Conservation (phyloP, 2,329 filamentous ascomycete genomes). For the Dactylonectria estremocensis region DNA sequence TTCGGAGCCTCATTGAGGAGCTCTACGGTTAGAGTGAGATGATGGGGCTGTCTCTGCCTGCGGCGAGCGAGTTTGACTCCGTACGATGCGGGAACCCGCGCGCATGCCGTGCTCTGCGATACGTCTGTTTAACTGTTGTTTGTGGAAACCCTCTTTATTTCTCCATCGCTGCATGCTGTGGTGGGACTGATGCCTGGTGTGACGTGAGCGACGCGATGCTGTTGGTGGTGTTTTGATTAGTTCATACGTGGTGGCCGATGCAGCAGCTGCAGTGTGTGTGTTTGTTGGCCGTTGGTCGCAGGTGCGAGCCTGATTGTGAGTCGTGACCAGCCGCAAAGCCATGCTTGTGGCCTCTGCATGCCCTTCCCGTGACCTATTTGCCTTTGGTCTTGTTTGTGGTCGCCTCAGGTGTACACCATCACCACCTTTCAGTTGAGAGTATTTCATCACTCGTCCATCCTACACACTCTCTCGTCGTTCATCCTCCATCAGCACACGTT, state of each 20-base stretch:
- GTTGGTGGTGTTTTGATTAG: background rate
- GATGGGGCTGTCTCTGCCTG: constrained; percentile 3
- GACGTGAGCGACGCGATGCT: background rate
- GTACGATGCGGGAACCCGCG: background rate
- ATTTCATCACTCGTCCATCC: background rate
- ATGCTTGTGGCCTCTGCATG: background rate
- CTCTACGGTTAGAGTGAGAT: background rate
- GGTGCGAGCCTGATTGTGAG: background rate
- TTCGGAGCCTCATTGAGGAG: background rate
- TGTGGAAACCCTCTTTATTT: background rate
- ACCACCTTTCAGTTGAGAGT: background rate
- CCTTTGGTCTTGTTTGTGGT: background rate
- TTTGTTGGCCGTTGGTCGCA: background rate
- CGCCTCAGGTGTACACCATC: background rate
- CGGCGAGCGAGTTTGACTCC: background rate
- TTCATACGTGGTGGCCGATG: background rate
- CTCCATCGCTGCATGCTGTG: background rate
- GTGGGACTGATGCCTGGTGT: background rate
- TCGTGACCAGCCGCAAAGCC: background rate
- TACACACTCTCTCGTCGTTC: background rate
- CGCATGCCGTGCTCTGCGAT: background rate
- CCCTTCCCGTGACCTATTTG: background rate
- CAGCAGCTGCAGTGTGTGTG: background rate
- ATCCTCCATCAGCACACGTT: background rate
- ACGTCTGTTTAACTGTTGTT: background rate